A percentile compares a stretch with the other conserved stretches of the same genome.
Conservation (phyloP, 2,329 filamentous ascomycete genomes). For the Ambrosiella beaveri region DNA sequence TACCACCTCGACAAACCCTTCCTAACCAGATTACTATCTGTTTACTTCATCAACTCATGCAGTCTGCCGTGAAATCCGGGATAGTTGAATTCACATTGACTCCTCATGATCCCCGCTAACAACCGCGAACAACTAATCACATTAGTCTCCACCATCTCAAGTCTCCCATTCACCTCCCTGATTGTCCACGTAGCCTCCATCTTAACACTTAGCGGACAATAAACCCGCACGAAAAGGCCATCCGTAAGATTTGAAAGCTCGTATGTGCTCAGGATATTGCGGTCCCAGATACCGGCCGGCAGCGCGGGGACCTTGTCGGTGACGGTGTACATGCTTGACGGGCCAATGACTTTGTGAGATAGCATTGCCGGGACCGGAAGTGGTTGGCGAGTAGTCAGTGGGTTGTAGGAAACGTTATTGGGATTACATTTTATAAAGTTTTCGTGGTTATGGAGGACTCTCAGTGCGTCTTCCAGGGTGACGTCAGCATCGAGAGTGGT, state of each 20-base stretch:
- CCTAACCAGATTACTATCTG: neutral
- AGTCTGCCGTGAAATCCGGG: slow-evolving; percentile 26
- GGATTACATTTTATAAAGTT: slow-evolving; percentile 37
- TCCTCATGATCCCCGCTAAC: slow-evolving; percentile 31
- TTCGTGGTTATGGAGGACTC: slow-evolving; percentile 32
- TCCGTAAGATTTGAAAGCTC: slow-evolving; percentile 33
- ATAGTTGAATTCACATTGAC: slow-evolving; percentile 34
- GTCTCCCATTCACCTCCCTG: slow-evolving; percentile 16
- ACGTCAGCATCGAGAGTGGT: slow-evolving; percentile 26
- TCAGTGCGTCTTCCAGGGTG: slow-evolving; percentile 22
- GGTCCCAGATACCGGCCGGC: slow-evolving; percentile 38
- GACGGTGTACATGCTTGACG: slow-evolving; percentile 28
- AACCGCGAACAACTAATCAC: slow-evolving; percentile 33
- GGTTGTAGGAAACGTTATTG: slow-evolving; percentile 28
- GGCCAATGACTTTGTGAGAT: slow-evolving; percentile 8
- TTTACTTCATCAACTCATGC: neutral
- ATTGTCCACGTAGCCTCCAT: slow-evolving; percentile 37
- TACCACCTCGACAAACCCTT: too few relatives aligned
- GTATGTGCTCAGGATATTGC: slow-evolving; percentile 34
- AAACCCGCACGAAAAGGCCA: slow-evolving; percentile 35
- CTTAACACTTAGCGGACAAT: slow-evolving; percentile 31
- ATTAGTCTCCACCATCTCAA: slow-evolving; percentile 32
- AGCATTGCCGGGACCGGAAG: slow-evolving; percentile 16
- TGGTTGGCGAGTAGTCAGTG: slow-evolving; percentile 18
- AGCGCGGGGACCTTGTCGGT: slow-evolving; percentile 33